Base-by-base conservation (phyloP, 2,329 filamentous ascomycete genomes). In the Microascus cirrosus region DNA sequence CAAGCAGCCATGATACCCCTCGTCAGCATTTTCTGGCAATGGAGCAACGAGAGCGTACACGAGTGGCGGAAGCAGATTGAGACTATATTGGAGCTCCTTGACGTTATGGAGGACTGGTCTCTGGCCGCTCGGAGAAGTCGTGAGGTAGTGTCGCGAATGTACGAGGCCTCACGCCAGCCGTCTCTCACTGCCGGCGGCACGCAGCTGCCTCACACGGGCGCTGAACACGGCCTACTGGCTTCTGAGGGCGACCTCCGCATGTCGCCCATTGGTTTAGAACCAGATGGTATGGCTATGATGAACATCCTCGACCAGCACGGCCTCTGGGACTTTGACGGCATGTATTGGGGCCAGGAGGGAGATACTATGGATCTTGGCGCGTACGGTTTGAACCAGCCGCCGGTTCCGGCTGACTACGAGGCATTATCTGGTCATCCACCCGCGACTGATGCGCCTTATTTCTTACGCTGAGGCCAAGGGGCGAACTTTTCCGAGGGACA, bases 1-100 rank as follows among this genome's bases (percentile, higher is more conserved):
- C 88, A 92, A 68, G 87, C 88, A 0, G 83, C 83, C 61, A 89
- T 92, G 84, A 84, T 92, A 10, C 88, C 88, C 0, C 78, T 93
- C 1, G 80, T 93, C 12, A 86, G 82, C 24, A 75, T 92, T 13
- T 90, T 90, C 68, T 86, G 82, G 75, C 85, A 90, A 66, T 76
- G 73, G 70, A 72, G 75, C 59, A 76, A 71, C 65, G 73, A 76
- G 11, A 71, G 72, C 36, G 74, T 78, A 22, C 66, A 72, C 13
- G 74, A 78, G 61, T 84, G 80, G 77, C 77, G 78, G 62, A 74
- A 75, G 62, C 80, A 82, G 66, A 78, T 84, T 55, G 80, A 83
- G 63, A 77, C 77, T 1, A 76, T 82, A 36, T 75, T 85, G 7
- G 77, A 81, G 59, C 77, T 85, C 50, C 78, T 87, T 13, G 82